phyloP scores from a whole-genome alignment of 768 basidiomycete species.

The Pulveroboletus ravenelii region DNA sequence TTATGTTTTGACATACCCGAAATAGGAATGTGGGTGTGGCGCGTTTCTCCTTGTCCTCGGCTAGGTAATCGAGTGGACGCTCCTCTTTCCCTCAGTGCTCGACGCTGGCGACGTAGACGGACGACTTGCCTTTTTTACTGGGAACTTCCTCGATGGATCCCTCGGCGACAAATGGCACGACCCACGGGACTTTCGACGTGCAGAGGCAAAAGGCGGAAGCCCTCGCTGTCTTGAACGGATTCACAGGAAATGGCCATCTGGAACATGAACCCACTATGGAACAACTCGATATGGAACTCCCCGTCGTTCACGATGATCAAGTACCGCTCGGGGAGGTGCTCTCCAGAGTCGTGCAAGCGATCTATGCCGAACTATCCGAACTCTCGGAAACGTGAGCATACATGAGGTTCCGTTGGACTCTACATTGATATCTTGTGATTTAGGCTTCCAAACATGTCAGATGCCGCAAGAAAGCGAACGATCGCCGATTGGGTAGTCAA shows the following conservation, averaged over 20 bases:
- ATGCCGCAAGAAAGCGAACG: slow-evolving; percentile 70
- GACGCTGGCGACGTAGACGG: slow-evolving; percentile 6
- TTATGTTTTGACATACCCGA: background rate
- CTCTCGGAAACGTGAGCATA: slow-evolving; percentile 76
- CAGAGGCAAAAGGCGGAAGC: slow-evolving; percentile 30
- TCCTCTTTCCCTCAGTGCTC: slow-evolving; percentile 1
- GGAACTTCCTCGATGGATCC: slow-evolving; percentile 12
- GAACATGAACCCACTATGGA: slow-evolving; percentile 42
- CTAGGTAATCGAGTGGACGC: background rate
- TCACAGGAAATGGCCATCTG: slow-evolving; percentile 32
- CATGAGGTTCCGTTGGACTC: background rate
- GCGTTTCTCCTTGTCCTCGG: slow-evolving; percentile 15
- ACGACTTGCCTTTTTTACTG: background rate
- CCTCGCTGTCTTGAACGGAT: slow-evolving; percentile 26
- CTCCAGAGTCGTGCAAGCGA: slow-evolving; percentile 69
- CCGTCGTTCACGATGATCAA: slow-evolving; percentile 68
- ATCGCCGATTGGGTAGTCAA: slow-evolving; percentile 89
- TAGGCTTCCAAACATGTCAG: slow-evolving; percentile 80
- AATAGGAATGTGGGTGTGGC: slow-evolving; percentile 10
- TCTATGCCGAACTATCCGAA: slow-evolving; percentile 80
- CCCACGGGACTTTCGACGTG: slow-evolving; percentile 17
- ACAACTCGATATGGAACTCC: slow-evolving; percentile 69
- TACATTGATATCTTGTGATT: slow-evolving; percentile 2
- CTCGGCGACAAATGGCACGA: slow-evolving; percentile 11
- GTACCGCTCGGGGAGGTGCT: slow-evolving; percentile 68